These are phyloP conservation scores for Epichloe hybrida DNA, from an alignment of 2,329 filamentous ascomycete genomes.

Conservation along the genomic window DNA sequence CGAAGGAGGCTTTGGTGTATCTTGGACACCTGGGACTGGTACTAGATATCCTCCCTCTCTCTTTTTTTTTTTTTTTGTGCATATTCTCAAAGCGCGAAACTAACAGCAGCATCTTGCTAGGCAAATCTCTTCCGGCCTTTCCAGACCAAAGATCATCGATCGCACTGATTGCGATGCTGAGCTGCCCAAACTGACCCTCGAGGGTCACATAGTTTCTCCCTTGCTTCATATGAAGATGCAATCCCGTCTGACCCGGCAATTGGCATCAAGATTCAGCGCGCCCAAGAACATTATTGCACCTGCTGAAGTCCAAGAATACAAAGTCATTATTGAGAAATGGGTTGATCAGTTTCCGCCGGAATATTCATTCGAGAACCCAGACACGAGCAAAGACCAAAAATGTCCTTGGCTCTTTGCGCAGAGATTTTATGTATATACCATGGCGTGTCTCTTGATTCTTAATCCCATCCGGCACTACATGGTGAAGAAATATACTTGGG, in stretches of 20 bases:
- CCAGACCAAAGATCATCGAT: constrained; percentile 17
- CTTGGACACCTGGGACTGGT: constrained; percentile 22
- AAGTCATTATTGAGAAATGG: constrained; percentile 24
- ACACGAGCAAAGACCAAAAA: constrained; percentile 24
- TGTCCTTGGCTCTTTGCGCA: constrained; percentile 31
- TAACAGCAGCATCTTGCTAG: constrained; percentile 7
- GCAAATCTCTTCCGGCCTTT: constrained; percentile 21
- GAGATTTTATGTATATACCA: constrained; percentile 30
- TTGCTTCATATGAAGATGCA: constrained; percentile 19
- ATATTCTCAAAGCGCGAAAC: neutral
- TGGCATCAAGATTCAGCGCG: constrained; percentile 13
- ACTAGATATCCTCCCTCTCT: neutral
- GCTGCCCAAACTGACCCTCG: constrained; percentile 17
- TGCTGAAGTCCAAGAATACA: constrained; percentile 16
- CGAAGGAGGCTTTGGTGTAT: constrained; percentile 19
- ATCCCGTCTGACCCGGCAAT: constrained; percentile 12
- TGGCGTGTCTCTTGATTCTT: constrained; percentile 31
- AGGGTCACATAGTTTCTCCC: constrained; percentile 15
- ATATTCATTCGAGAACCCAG: constrained; percentile 25
- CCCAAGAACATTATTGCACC: constrained; percentile 15
- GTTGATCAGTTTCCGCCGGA: constrained; percentile 26
- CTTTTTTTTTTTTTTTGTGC: too few relatives aligned
- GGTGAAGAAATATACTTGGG: constrained; percentile 19
- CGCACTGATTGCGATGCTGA: constrained; percentile 14
- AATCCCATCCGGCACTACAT: constrained; percentile 34